phyloP scores from a whole-genome alignment of 2,329 filamentous ascomycete species.

The Paecilomyces fulvus region DNA sequence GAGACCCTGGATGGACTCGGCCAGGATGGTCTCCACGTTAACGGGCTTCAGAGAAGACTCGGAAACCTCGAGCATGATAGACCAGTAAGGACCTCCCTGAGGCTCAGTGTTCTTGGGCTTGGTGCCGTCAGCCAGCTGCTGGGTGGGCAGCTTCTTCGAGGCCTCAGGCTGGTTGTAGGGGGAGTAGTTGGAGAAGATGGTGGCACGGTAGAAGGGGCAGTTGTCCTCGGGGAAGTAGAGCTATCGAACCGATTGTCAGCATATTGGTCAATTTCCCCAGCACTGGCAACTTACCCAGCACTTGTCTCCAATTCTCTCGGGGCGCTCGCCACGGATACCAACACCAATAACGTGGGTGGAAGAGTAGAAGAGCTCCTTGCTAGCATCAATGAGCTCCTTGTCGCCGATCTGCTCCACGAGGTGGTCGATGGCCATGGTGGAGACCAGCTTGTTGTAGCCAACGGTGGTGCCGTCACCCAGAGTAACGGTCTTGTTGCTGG shows the following conservation, averaged over 20 bases:
- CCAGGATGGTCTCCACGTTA: constrained; percentile 72
- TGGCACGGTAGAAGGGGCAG: constrained; percentile 98
- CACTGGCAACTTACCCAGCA: constrained; percentile 70
- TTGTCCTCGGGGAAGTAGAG: constrained; percentile 98
- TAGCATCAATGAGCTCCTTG: constrained; percentile 69
- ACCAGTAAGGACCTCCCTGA: constrained; percentile 95
- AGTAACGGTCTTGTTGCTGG: constrained; percentile 71
- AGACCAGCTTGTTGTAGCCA: constrained; percentile 85
- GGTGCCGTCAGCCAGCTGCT: constrained; percentile 77
- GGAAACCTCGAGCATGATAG: constrained; percentile 97
- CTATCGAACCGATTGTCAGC: constrained; percentile 28
- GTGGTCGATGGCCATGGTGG: constrained; percentile 90
- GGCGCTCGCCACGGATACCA: constrained; percentile 81
- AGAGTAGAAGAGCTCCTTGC: constrained; percentile 92
- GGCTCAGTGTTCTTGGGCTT: constrained; percentile 64
- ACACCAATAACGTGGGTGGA: constrained; percentile 96
- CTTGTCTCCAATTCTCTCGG: constrained; percentile 96
- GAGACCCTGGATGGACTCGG: constrained; percentile 89
- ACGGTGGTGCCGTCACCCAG: constrained; percentile 79
- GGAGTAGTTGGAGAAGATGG: constrained; percentile 99
- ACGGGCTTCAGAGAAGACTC: constrained; percentile 95
- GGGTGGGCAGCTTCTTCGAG: constrained; percentile 74
- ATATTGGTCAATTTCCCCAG: neutral
- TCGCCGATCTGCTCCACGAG: constrained; percentile 83
- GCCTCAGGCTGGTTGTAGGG: constrained; percentile 90